phyloP scores from a whole-genome alignment of 768 basidiomycete species.

The Boletus edulis region DNA sequence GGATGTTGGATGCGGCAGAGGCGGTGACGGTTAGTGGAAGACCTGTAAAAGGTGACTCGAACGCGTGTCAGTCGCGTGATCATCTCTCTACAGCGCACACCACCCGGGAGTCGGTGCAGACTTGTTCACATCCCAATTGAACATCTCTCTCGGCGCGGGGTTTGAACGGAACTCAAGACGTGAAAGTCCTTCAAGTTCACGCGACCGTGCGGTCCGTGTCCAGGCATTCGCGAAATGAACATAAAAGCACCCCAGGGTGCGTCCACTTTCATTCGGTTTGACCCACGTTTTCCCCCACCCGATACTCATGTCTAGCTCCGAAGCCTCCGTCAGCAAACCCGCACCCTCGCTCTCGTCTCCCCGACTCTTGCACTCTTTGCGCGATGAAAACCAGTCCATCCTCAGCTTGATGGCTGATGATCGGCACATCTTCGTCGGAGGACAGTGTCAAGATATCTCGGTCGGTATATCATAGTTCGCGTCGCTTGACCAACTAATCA shows the following conservation, averaged over 20 bases:
- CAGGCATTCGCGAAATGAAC: conserved; percentile 1
- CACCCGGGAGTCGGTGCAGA: too few species aligned
- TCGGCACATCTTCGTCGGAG: conserved; percentile 77
- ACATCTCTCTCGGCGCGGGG: neutral
- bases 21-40: conserved; percentile 7
- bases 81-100: too few species aligned
- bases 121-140: neutral
- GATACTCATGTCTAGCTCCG: conserved; percentile 11
- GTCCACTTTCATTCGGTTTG: conserved; percentile 7
- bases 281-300: neutral
- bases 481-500: neutral
- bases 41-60: neutral
- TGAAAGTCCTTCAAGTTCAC: neutral
- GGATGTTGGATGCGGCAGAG: neutral
- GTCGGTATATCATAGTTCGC: conserved; percentile 38
- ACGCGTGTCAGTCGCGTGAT: too few species aligned
- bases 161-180: neutral
- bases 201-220: neutral
- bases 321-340: conserved; percentile 61
- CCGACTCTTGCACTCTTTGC: conserved; percentile 63
- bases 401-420: conserved; percentile 73
- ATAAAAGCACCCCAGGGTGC: conserved; percentile 25
- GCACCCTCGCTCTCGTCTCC: conserved; percentile 47
- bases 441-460: conserved; percentile 72
- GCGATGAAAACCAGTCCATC: conserved; percentile 66